phyloP scores from a whole-genome alignment of 306 rosid species.

The Alnus glutinosa region DNA sequence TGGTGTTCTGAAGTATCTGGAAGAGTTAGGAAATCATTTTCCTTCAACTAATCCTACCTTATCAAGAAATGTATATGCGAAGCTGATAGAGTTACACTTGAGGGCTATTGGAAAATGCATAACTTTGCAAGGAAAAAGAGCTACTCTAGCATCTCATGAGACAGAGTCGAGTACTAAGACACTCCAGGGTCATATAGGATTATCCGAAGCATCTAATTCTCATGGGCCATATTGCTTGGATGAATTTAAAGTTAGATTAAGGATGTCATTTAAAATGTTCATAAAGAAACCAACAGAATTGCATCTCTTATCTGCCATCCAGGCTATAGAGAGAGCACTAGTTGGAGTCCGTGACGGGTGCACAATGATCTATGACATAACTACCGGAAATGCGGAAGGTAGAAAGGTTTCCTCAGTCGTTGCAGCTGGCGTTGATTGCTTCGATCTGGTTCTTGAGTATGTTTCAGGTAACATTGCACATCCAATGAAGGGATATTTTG shows the following conservation, averaged over 20 bases:
- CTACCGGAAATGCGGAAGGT: conserved; percentile 54
- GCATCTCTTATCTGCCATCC: conserved; percentile 69
- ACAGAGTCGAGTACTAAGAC: conserved; percentile 63
- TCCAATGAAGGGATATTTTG: conserved; percentile 19
- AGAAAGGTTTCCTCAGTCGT: conserved; percentile 66
- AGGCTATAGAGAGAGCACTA: conserved; percentile 78
- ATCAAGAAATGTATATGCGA: conserved; percentile 54
- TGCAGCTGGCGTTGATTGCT: conserved; percentile 83
- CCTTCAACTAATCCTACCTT: conserved; percentile 56
- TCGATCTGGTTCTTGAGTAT: conserved; percentile 78
- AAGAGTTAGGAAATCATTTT: conserved; percentile 69
- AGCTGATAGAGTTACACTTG: conserved; percentile 62
- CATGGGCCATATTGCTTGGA: conserved; percentile 50
- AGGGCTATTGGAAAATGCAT: conserved; percentile 78
- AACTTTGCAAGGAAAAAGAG: conserved; percentile 75
- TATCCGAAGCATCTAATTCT: conserved; percentile 52
- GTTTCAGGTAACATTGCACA: conserved; percentile 66
- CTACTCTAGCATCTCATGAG: conserved; percentile 68
- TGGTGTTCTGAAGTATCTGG: conserved; percentile 72
- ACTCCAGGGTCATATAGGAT: conserved; percentile 38
- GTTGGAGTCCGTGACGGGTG: conserved; percentile 66
- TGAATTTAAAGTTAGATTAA: conserved; percentile 64
- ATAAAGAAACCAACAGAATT: conserved; percentile 65
- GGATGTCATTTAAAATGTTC: conserved; percentile 65
- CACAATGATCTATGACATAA: conserved; percentile 54